phyloP scores from a whole-genome alignment of 805 yeast genomes.

The Monosporozyma aquatica region DNA sequence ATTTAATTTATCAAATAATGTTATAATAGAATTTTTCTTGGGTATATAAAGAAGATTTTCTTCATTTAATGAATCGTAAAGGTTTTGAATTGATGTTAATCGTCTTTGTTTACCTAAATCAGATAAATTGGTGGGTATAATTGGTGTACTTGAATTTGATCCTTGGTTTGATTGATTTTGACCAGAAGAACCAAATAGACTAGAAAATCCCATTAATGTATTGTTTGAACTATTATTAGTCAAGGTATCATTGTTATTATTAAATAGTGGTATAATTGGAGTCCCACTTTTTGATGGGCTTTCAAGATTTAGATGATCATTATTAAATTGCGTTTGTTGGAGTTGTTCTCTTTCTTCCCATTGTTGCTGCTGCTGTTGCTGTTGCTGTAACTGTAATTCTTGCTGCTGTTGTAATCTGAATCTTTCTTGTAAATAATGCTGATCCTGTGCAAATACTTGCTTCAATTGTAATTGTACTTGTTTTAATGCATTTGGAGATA shows the following conservation, averaged over 20 bases:
- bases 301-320: neutral
- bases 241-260: neutral
- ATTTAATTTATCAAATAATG: slow-evolving; percentile 18
- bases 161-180: slow-evolving; percentile 4
- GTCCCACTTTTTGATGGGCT: slow-evolving; percentile 5
- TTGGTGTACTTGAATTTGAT: neutral
- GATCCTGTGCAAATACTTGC: slow-evolving; percentile 33
- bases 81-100: slow-evolving; percentile 12
- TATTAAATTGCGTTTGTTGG: neutral
- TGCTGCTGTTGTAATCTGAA: slow-evolving; percentile 24
- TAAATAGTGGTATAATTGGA: slow-evolving; percentile 4
- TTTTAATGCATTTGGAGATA: slow-evolving; percentile 26
- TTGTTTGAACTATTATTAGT: neutral
- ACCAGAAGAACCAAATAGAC: slow-evolving; percentile 22
- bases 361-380: slow-evolving; percentile 9
- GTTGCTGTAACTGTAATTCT: slow-evolving; percentile 17
- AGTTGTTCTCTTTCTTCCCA: slow-evolving; percentile 1
- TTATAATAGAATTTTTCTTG: slow-evolving; percentile 23
- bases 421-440: slow-evolving; percentile 23
- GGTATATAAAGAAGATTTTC: slow-evolving; percentile 22
- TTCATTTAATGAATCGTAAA: slow-evolving; percentile 17
- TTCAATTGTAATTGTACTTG: slow-evolving; percentile 34
- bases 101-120: slow-evolving; percentile 15
- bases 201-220: slow-evolving; percentile 8
- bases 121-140: slow-evolving; percentile 1